Evolutionary conservation across 129 eudicot species (phyloP).

Genomic region (Chrysanthemum makinoi): DNA sequence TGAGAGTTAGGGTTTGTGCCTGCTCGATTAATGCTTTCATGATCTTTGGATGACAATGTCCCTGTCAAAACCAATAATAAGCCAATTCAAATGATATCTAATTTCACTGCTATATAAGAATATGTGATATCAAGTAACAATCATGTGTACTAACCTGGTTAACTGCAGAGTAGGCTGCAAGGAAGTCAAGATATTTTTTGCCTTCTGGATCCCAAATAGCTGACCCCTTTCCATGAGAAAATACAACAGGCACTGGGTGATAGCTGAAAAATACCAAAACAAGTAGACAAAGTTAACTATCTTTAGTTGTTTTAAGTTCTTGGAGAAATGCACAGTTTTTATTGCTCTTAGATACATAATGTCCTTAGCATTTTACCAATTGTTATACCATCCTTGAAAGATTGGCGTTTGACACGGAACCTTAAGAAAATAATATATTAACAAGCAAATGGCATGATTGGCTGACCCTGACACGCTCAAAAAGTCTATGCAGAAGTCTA

Average conservation of each 20-base stretch:
- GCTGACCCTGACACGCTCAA: slow-evolving; percentile 1
- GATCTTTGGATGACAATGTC: slow-evolving; percentile 96
- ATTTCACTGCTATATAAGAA: not conserved
- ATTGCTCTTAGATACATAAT: not conserved
- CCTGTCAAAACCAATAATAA: slow-evolving; percentile 46
- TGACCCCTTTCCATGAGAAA: slow-evolving; percentile 92
- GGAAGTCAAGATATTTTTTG: slow-evolving; percentile 84
- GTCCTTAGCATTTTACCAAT: not conserved
- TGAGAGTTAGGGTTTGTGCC: slow-evolving; percentile 76
- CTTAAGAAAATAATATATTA: not conserved
- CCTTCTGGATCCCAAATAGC: slow-evolving; percentile 98
- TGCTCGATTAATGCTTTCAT: slow-evolving; percentile 81
- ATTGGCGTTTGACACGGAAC: not conserved
- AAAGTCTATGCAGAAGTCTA: not conserved
- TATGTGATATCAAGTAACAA: not conserved
- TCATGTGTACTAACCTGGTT: slow-evolving; percentile 58
- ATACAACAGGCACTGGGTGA: slow-evolving; percentile 91
- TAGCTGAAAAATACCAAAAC: slow-evolving; percentile 47
- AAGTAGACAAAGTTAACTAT: not conserved
- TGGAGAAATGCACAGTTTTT: not conserved
- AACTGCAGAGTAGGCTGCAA: slow-evolving; percentile 97
- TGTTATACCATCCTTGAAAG: not conserved
- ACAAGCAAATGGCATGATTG: not conserved
- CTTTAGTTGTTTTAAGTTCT: not conserved
- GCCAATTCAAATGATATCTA: not conserved